A percentile compares a stretch with the other conserved stretches of the same genome.
Conservation (phyloP, 345 rosid genomes). For the Rhizophora apiculata region DNA sequence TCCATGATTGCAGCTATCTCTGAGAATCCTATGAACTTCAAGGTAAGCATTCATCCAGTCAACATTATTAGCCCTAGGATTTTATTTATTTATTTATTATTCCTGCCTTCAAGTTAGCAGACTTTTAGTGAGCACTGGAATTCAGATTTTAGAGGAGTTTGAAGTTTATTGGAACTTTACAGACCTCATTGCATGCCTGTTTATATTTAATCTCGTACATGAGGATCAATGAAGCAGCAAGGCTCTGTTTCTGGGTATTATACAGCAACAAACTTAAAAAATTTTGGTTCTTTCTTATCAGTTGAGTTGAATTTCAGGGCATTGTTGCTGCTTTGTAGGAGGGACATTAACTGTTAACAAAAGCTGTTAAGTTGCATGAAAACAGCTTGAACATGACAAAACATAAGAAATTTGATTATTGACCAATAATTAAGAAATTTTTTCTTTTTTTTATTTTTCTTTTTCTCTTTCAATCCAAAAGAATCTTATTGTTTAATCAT, state of each 20-base stretch:
- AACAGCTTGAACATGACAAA: no score
- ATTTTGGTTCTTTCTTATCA: not conserved
- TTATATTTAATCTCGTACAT: not conserved
- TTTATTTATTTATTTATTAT: no score
- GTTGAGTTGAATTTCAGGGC: not conserved
- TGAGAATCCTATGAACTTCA: constrained; percentile 71
- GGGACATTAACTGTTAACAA: not conserved
- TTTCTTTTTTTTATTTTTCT: no score
- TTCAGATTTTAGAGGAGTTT: no score
- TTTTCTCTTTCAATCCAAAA: no score
- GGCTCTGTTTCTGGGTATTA: not conserved
- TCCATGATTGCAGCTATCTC: constrained; percentile 85
- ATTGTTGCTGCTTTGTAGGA: no score
- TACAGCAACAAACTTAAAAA: not conserved
- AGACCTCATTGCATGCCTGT: not conserved
- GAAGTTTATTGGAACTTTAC: no score
- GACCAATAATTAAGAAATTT: no score
- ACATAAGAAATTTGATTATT: no score
- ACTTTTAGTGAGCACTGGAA: no score
- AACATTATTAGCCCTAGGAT: not conserved
- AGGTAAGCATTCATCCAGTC: constrained; percentile 40
- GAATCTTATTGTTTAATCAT: not conserved
- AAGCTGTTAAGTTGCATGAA: not conserved
- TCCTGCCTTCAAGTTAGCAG: no score
- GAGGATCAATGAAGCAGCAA: not conserved